These are phyloP conservation scores for Pyrus bretschneideri DNA, from an alignment of 306 rosid genomes.

Conservation along the genomic window DNA sequence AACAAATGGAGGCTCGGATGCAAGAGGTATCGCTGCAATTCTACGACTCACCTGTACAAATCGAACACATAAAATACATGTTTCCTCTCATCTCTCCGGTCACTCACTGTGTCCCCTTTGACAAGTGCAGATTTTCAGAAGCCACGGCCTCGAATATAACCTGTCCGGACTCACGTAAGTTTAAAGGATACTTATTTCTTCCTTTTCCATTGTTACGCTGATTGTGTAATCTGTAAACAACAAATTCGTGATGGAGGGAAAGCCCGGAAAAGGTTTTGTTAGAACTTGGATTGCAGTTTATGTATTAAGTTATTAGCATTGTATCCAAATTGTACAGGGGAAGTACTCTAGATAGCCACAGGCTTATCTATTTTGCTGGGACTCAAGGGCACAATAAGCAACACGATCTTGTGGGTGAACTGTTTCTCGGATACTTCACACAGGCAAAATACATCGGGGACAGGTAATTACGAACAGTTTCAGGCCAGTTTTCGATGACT, in stretches of 20 bases:
- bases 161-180: slow-evolving; percentile 78
- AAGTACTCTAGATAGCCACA: slow-evolving; percentile 82
- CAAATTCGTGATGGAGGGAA: background rate
- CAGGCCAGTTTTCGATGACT: background rate
- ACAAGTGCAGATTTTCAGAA: slow-evolving; percentile 54
- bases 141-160: slow-evolving; percentile 46
- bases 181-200: background rate
- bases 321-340: slow-evolving; percentile 59
- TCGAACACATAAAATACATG: background rate
- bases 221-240: background rate
- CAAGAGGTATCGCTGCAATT: slow-evolving; percentile 41
- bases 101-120: slow-evolving; percentile 3
- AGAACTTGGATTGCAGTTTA: background rate
- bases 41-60: background rate
- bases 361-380: slow-evolving; percentile 72
- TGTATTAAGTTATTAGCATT: slow-evolving; percentile 2
- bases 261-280: background rate
- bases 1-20: slow-evolving; percentile 65
- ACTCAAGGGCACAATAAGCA: slow-evolving; percentile 69
- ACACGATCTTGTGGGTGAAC: slow-evolving; percentile 73
- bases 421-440: slow-evolving; percentile 73
- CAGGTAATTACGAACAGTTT: slow-evolving; percentile 28
- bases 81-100: slow-evolving; percentile 2
- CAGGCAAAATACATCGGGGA: slow-evolving; percentile 83
- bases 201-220: background rate